phyloP scores from a whole-genome alignment of 2,329 filamentous ascomycete species.

The Epichloe uncinata region DNA sequence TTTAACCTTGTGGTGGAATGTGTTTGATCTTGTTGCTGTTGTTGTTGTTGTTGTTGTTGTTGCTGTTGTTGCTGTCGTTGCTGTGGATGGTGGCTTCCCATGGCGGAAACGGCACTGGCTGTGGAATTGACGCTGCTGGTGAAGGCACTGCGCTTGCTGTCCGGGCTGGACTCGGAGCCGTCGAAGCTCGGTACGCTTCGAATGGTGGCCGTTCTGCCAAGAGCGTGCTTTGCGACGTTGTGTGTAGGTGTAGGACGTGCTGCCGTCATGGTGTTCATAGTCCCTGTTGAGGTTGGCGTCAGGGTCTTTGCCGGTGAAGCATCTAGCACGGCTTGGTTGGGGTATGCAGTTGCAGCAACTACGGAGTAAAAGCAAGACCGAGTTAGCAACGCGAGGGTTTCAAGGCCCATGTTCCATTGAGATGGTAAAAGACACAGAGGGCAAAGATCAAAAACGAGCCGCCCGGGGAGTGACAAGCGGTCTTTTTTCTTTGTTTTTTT shows the following conservation, averaged over 20 bases:
- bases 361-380: not conserved
- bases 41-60: too few species aligned
- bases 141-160: conserved; percentile 36
- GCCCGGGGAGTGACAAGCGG: not conserved
- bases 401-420: not conserved
- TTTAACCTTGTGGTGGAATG: conserved; percentile 25
- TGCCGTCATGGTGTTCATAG: conserved; percentile 27
- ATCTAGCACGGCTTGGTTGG: conserved; percentile 16
- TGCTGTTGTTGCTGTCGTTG: not conserved
- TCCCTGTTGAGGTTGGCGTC: conserved; percentile 24
- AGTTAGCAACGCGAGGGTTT: not conserved
- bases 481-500: too few species aligned
- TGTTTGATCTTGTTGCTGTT: conserved; percentile 14
- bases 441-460: not conserved
- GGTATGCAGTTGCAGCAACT: not conserved
- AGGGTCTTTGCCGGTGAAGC: conserved; percentile 20
- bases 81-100: conserved; percentile 17
- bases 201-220: conserved; percentile 32
- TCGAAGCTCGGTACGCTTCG: conserved; percentile 45
- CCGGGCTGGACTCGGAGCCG: conserved; percentile 31
- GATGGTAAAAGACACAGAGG: too few species aligned
- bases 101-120: conserved; percentile 32
- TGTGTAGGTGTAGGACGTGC: conserved; percentile 7
- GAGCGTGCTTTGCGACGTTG: conserved; percentile 19
- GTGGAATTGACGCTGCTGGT: conserved; percentile 45